phyloP scores from a whole-genome alignment of 129 eudicot species.

The Smallanthus sonchifolius region DNA sequence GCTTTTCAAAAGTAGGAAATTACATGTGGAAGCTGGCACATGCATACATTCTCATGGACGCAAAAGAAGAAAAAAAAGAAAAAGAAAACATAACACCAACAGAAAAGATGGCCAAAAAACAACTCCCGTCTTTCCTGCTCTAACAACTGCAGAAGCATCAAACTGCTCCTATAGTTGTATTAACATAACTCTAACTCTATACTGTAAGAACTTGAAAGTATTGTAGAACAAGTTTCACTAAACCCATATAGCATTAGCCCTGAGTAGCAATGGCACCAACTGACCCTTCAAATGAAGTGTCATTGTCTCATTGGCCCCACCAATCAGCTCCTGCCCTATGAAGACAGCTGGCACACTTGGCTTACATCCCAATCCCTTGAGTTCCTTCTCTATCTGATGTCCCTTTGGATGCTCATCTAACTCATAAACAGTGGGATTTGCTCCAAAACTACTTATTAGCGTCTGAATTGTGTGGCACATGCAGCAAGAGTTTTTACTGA shows the following conservation, averaged over 20 bases:
- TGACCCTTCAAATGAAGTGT: slow-evolving; percentile 64
- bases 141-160: slow-evolving; percentile 25
- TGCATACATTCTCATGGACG: slow-evolving; percentile 22
- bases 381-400: slow-evolving; percentile 48
- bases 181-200: slow-evolving; percentile 21
- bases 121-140: slow-evolving; percentile 32
- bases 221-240: slow-evolving; percentile 24
- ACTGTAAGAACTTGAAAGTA: neutral
- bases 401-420: slow-evolving; percentile 62
- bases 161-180: slow-evolving; percentile 29
- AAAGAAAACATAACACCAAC: neutral
- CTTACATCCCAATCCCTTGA: slow-evolving; percentile 41
- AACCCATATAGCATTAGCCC: slow-evolving; percentile 80
- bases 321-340: slow-evolving; percentile 53
- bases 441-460: slow-evolving; percentile 65
- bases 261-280: slow-evolving; percentile 61
- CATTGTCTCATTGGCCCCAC: slow-evolving; percentile 77
- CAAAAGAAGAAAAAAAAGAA: no score
- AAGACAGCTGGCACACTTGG: slow-evolving; percentile 71
- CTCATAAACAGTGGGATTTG: slow-evolving; percentile 64
- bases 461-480: slow-evolving; percentile 62
- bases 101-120: slow-evolving; percentile 19
- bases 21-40: slow-evolving; percentile 21
- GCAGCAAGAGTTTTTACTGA: slow-evolving; percentile 65
- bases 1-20: slow-evolving; percentile 12